Conservation (phyloP, 192 early-diverging fungal species). For the Coemansia sp. region DNA sequence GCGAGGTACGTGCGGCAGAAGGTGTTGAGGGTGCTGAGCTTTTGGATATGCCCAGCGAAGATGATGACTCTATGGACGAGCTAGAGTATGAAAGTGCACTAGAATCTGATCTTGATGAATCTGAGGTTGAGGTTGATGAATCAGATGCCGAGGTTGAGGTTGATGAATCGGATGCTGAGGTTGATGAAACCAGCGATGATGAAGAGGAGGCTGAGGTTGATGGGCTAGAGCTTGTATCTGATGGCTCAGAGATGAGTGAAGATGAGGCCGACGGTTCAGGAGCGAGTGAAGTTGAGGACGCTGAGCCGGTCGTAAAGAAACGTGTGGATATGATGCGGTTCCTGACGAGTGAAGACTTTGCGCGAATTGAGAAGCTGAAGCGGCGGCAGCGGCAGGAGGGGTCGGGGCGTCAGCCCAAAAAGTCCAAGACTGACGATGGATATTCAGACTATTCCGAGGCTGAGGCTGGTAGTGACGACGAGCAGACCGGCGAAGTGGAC, state of each 20-base stretch:
- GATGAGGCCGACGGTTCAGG: slow-evolving; percentile 24
- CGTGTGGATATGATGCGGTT: slow-evolving; percentile 81
- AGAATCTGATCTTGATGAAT: slow-evolving; percentile 5
- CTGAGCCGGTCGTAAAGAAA: slow-evolving; percentile 18
- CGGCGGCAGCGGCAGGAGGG: slow-evolving; percentile 54
- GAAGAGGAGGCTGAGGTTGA: slow-evolving; percentile 31
- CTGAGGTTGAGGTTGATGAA: background rate
- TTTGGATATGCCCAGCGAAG: slow-evolving; percentile 52
- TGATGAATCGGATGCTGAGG: slow-evolving; percentile 18
- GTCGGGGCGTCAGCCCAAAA: slow-evolving; percentile 18
- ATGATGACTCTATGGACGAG: slow-evolving; percentile 10
- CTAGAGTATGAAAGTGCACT: slow-evolving; percentile 21
- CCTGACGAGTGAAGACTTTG: slow-evolving; percentile 72
- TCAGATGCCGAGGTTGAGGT: slow-evolving; percentile 34
- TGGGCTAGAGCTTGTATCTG: slow-evolving; percentile 6
- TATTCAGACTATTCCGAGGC: slow-evolving; percentile 10
- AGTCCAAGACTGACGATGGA: background rate
- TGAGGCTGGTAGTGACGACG: slow-evolving; percentile 4
- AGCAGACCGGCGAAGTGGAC: slow-evolving; percentile 27
- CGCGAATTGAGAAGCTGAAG: slow-evolving; percentile 74
- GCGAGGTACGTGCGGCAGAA: slow-evolving; percentile 63
- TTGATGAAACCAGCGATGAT: slow-evolving; percentile 33
- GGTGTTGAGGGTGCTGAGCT: slow-evolving; percentile 83
- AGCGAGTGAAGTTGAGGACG: slow-evolving; percentile 50
- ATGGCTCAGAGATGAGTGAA: slow-evolving; percentile 43